phyloP scores from a whole-genome alignment of 495 filamentous ascomycete species.

The Aspergillus egyptiacus region DNA sequence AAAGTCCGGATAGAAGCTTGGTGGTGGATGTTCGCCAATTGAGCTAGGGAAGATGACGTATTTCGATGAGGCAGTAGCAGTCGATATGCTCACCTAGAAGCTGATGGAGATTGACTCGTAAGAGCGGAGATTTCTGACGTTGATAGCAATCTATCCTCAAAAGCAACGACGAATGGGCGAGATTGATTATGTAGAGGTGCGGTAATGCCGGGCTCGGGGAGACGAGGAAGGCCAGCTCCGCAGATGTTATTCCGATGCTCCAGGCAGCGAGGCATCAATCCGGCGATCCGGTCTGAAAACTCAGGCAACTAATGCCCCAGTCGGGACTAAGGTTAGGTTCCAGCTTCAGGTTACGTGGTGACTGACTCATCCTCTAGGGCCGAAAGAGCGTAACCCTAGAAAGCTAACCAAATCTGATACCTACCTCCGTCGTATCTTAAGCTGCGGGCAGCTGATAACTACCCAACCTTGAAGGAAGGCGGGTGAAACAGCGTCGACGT shows the following conservation, averaged over 20 bases:
- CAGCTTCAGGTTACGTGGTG: not conserved
- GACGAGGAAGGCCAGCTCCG: conserved; percentile 27
- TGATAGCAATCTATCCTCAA: conserved; percentile 30
- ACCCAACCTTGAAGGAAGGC: too few relatives aligned
- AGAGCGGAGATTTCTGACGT: conserved; percentile 27
- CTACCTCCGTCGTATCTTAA: too few relatives aligned
- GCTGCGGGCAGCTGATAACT: too few relatives aligned
- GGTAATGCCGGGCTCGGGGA: conserved; percentile 26
- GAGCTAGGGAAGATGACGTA: conserved; percentile 18
- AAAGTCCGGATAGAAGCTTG: conserved; percentile 32
- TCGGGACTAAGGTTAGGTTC: not conserved
- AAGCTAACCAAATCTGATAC: conserved; percentile 16
- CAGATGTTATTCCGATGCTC: conserved; percentile 25
- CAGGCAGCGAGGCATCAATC: conserved; percentile 20
- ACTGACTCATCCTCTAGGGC: conserved; percentile 10
- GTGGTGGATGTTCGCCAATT: conserved; percentile 32
- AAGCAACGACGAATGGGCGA: conserved; percentile 36
- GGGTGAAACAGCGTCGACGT: conserved; percentile 8
- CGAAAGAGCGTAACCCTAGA: conserved; percentile 10
- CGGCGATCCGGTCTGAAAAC: conserved; percentile 4
- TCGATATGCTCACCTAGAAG: conserved; percentile 32
- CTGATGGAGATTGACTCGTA: conserved; percentile 29
- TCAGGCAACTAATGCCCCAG: conserved; percentile 13
- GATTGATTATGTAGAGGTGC: conserved; percentile 40
- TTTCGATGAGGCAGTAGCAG: conserved; percentile 27